A percentile compares a stretch with the other conserved stretches of the same genome.
These are phyloP conservation scores for Rubia tinctorum DNA, from an alignment of 305 asterid species.

Conservation along the genomic window DNA sequence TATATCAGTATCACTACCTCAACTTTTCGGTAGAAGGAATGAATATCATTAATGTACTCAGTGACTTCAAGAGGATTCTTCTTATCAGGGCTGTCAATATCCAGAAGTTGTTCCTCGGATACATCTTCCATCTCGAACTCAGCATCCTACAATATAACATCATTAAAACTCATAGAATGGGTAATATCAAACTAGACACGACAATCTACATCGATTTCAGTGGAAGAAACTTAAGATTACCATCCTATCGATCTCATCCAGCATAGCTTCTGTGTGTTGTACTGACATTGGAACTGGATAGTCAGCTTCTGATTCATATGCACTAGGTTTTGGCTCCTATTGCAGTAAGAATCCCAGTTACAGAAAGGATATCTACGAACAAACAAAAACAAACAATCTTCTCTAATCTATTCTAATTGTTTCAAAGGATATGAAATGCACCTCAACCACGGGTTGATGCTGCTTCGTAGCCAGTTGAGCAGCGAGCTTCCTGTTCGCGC, in stretches of 20 bases:
- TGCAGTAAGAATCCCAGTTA: not conserved
- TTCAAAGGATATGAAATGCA: not conserved
- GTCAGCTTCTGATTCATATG: slow-evolving; percentile 31
- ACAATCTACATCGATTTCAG: not conserved
- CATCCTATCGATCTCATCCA: slow-evolving; percentile 81
- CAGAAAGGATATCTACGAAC: too few relatives aligned
- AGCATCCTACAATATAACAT: slow-evolving; percentile 32
- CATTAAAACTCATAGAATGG: not conserved
- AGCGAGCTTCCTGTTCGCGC: slow-evolving; percentile 45
- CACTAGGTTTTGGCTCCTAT: slow-evolving; percentile 42
- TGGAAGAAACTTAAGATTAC: slow-evolving; percentile 29
- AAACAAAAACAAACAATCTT: too few relatives aligned
- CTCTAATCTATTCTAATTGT: too few relatives aligned
- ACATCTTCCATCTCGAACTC: slow-evolving; percentile 82
- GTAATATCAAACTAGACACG: not conserved
- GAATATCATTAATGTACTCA: slow-evolving; percentile 65
- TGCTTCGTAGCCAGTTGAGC: slow-evolving; percentile 54
- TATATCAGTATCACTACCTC: slow-evolving; percentile 39
- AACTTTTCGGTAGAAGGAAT: slow-evolving; percentile 54
- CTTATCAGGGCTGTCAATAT: slow-evolving; percentile 61
- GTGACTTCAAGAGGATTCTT: slow-evolving; percentile 63
- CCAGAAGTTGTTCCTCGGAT: slow-evolving; percentile 54
- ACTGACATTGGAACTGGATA: slow-evolving; percentile 61
- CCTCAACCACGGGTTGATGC: slow-evolving; percentile 36
- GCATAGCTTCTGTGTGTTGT: slow-evolving; percentile 72